Percentiles rank a stretch among this genome's conserved stretches.
phyloP scores from a whole-genome alignment of 2,329 filamentous ascomycete genomes.

The Rutstroemia sydowiana region DNA sequence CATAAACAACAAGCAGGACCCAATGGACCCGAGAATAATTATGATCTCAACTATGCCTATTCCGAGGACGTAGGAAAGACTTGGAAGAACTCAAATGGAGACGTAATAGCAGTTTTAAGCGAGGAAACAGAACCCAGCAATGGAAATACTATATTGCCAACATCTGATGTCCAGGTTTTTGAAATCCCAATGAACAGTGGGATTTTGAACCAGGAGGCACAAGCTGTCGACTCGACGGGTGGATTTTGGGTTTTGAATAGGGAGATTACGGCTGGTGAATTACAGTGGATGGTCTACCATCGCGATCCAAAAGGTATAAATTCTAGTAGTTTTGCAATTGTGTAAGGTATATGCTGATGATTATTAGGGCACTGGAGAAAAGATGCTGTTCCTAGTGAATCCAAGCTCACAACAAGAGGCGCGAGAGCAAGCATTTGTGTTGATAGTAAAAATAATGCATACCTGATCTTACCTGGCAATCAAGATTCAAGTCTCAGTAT shows the following conservation, averaged over 20 bases:
- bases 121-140: background rate
- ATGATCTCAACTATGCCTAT: slow-evolving; percentile 22
- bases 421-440: slow-evolving; percentile 19
- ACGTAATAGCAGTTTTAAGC: slow-evolving; percentile 12
- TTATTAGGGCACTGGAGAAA: slow-evolving; percentile 19
- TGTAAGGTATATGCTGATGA: background rate
- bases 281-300: slow-evolving; percentile 22
- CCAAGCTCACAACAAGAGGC: slow-evolving; percentile 19
- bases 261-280: slow-evolving; percentile 13
- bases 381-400: slow-evolving; percentile 5
- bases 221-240: slow-evolving; percentile 19
- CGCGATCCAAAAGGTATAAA: slow-evolving; percentile 15
- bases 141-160: slow-evolving; percentile 15
- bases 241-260: slow-evolving; percentile 22
- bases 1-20: slow-evolving; percentile 27
- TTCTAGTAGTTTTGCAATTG: background rate
- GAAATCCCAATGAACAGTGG: slow-evolving; percentile 23
- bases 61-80: slow-evolving; percentile 19
- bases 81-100: slow-evolving; percentile 19
- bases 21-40: slow-evolving; percentile 25
- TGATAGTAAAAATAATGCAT: slow-evolving; percentile 14
- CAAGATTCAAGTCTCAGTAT: slow-evolving; percentile 19
- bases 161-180: slow-evolving; percentile 16
- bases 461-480: slow-evolving; percentile 22
- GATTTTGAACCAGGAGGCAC: slow-evolving; percentile 23